Evolutionary conservation across 1,284 basidiomycete species (phyloP).

Genomic region (Moesziomyces antarcticus): DNA sequence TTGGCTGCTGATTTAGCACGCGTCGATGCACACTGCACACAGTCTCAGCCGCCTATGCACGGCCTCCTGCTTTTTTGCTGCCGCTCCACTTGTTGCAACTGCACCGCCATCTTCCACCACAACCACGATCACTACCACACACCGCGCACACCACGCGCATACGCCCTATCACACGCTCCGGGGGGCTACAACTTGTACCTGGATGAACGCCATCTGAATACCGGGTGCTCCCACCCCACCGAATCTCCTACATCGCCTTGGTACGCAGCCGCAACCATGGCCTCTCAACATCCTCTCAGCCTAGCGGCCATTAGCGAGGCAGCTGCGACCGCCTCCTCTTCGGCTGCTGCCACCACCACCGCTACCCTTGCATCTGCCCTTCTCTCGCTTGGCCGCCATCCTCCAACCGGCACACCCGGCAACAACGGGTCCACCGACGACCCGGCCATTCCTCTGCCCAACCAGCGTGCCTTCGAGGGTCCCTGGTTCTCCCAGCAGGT

Average conservation of each 20-base stretch:
- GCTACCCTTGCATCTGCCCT: background rate
- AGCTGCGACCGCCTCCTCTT: slow-evolving; percentile 8
- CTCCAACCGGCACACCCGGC: slow-evolving; percentile 1
- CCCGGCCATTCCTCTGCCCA: slow-evolving; percentile 38
- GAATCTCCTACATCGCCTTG: background rate
- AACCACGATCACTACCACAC: too few relatives aligned
- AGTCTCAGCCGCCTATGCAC: too few relatives aligned
- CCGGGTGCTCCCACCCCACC: slow-evolving; percentile 26
- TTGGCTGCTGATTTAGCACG: too few relatives aligned
- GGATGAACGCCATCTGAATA: too few relatives aligned
- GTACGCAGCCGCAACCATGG: slow-evolving; percentile 8
- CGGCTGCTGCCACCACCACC: slow-evolving; percentile 11
- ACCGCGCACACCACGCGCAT: too few relatives aligned
- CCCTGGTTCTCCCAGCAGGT: slow-evolving; percentile 95
- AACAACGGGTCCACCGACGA: slow-evolving; percentile 29
- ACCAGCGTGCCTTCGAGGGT: slow-evolving; percentile 70
- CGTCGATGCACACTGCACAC: too few relatives aligned
- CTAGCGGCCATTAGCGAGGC: slow-evolving; percentile 25
- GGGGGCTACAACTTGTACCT: too few relatives aligned
- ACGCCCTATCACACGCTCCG: too few relatives aligned
- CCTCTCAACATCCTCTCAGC: slow-evolving; percentile 19
- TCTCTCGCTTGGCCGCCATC: slow-evolving; percentile 1
- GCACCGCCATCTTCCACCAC: too few relatives aligned
- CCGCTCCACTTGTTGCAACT: too few relatives aligned
- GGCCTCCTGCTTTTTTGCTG: too few relatives aligned